phyloP scores from a whole-genome alignment of 169 alveolate genomes.

The Plasmodium fragile region DNA sequence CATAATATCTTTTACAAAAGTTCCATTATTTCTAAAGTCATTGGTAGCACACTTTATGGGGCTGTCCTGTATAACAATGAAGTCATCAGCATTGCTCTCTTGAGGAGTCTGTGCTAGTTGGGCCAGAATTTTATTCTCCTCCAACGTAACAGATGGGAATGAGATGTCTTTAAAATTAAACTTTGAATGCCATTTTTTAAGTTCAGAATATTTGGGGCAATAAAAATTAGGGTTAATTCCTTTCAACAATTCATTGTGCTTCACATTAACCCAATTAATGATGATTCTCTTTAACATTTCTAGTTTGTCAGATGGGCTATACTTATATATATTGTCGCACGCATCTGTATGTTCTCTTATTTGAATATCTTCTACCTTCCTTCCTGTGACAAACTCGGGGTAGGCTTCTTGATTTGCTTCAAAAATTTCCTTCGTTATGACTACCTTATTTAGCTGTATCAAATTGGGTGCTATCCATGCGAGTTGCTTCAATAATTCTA shows the following conservation, averaged over 20 bases:
- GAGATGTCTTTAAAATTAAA: slow-evolving; percentile 53
- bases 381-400: slow-evolving; percentile 61
- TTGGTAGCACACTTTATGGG: slow-evolving; percentile 67
- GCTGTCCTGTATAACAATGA: slow-evolving; percentile 64
- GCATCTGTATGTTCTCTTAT: slow-evolving; percentile 59
- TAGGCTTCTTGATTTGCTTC: slow-evolving; percentile 32
- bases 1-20: slow-evolving; percentile 38
- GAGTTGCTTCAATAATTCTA: slow-evolving; percentile 39
- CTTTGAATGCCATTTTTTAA: slow-evolving; percentile 74
- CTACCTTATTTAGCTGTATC: slow-evolving; percentile 68
- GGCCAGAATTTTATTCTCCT: slow-evolving; percentile 58
- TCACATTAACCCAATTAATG: slow-evolving; percentile 70
- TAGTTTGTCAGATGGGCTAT: slow-evolving; percentile 28
- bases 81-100: slow-evolving; percentile 78
- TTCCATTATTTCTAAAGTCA: slow-evolving; percentile 35
- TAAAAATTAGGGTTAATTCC: slow-evolving; percentile 55
- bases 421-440: slow-evolving; percentile 56
- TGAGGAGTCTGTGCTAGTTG: slow-evolving; percentile 66
- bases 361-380: slow-evolving; percentile 75
- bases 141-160: slow-evolving; percentile 61
- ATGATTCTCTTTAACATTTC: slow-evolving; percentile 67
- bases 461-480: slow-evolving; percentile 76
- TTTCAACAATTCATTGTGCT: slow-evolving; percentile 72
- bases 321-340: slow-evolving; percentile 60
- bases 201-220: slow-evolving; percentile 50